phyloP scores from a whole-genome alignment of 31 red algal genomes.

The Asparagopsis taxiformis region DNA sequence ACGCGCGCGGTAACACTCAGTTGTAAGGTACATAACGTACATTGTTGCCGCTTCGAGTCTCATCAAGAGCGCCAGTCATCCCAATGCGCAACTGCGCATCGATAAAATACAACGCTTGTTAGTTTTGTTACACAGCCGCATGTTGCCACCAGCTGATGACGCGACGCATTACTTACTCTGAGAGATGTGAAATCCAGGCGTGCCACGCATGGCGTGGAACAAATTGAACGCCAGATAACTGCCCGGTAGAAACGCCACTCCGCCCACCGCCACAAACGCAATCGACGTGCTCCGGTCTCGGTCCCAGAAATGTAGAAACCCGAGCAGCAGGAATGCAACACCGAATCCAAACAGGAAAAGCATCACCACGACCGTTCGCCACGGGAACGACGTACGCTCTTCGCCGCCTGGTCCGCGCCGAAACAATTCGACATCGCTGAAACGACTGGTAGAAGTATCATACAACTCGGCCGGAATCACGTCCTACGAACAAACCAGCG shows the following conservation, averaged over 20 bases:
- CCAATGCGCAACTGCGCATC: slow-evolving; percentile 49
- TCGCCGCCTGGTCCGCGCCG: slow-evolving; percentile 9
- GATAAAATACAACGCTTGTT: too few relatives aligned
- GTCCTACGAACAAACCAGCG: slow-evolving; percentile 13
- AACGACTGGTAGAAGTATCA: slow-evolving; percentile 35
- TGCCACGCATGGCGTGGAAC: slow-evolving; percentile 40
- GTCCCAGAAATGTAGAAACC: slow-evolving; percentile 62
- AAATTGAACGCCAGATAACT: slow-evolving; percentile 45
- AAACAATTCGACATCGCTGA: slow-evolving; percentile 38
- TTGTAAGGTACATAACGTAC: background rate
- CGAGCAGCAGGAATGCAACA: slow-evolving; percentile 43
- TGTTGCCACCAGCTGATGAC: background rate
- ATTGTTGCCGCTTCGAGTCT: background rate
- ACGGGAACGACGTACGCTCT: slow-evolving; percentile 34
- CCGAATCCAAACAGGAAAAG: slow-evolving; percentile 53
- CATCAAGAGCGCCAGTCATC: slow-evolving; percentile 56
- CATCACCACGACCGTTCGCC: slow-evolving; percentile 51
- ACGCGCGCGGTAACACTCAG: too few relatives aligned
- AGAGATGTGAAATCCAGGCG: slow-evolving; percentile 53
- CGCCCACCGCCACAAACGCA: slow-evolving; percentile 35
- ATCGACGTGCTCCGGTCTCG: slow-evolving; percentile 24
- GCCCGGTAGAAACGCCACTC: slow-evolving; percentile 52
- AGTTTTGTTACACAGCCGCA: background rate
- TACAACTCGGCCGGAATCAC: slow-evolving; percentile 35
- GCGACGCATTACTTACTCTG: slow-evolving; percentile 23